These are phyloP conservation scores for Tetrapisispora iriomotensis DNA, from an alignment of 805 yeast species.

Conservation along the genomic window DNA sequence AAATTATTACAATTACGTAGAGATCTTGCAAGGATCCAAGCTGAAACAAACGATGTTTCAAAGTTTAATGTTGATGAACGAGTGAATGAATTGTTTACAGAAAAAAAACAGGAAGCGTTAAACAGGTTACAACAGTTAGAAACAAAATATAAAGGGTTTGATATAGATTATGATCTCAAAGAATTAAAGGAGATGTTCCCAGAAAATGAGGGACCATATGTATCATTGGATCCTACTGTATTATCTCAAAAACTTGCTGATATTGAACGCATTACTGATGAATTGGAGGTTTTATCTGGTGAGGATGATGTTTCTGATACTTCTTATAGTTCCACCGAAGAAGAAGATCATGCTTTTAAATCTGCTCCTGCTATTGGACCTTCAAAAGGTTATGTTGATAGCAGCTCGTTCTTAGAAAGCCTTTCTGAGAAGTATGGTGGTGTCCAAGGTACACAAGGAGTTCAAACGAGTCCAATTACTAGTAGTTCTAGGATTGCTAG, in stretches of 20 bases:
- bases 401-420: conserved; percentile 24
- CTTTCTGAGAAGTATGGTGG: conserved; percentile 28
- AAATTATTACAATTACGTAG: conserved; percentile 47
- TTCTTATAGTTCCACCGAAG: conserved; percentile 4
- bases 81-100: conserved; percentile 46
- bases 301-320: neutral
- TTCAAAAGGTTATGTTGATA: conserved; percentile 5
- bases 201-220: conserved; percentile 1
- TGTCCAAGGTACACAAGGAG: conserved; percentile 11
- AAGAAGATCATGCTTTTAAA: conserved; percentile 4
- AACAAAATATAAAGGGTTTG: conserved; percentile 51
- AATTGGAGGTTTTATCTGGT: conserved; percentile 6
- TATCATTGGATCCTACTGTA: conserved; percentile 22
- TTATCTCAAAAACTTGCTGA: conserved; percentile 17
- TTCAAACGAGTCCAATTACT: conserved; percentile 1
- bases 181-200: conserved; percentile 8
- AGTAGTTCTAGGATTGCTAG: conserved; percentile 4
- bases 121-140: conserved; percentile 66
- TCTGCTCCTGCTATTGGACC: neutral
- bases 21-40: conserved; percentile 52
- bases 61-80: conserved; percentile 47
- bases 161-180: conserved; percentile 38
- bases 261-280: conserved; percentile 17
- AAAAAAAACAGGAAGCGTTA: conserved; percentile 57
- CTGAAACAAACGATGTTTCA: conserved; percentile 67